These are phyloP conservation scores for Coemansia sp. DNA, from an alignment of 192 early-diverging fungal genomes.

Conservation along the genomic window DNA sequence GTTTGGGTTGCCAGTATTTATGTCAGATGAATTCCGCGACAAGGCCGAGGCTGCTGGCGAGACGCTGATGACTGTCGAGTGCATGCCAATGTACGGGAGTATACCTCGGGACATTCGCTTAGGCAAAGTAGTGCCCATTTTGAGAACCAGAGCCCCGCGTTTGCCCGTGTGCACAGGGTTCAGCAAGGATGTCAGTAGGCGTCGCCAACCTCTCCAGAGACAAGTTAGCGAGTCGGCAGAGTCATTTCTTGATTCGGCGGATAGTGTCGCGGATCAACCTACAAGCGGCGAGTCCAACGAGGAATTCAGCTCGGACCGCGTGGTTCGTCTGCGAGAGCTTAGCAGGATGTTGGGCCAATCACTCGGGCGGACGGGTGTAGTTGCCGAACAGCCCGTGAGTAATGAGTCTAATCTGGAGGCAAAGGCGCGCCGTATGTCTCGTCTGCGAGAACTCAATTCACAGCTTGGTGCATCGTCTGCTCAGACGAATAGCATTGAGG, in stretches of 20 bases:
- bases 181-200: background rate
- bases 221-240: background rate
- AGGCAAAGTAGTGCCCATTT: background rate
- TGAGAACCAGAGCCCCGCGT: background rate
- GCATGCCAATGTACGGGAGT: constrained; percentile 1
- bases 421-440: background rate
- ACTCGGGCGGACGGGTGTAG: background rate
- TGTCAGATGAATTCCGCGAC: constrained; percentile 11
- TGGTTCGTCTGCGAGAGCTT: background rate
- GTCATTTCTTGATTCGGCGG: background rate
- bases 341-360: background rate
- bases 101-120: constrained; percentile 2
- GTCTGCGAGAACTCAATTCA: background rate
- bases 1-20: constrained; percentile 17
- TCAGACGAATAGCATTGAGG: background rate
- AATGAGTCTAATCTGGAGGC: background rate
- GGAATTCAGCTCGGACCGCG: background rate
- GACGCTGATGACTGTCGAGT: background rate
- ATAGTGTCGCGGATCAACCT: background rate
- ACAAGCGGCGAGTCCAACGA: background rate
- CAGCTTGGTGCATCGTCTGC: background rate
- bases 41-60: constrained; percentile 8
- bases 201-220: background rate
- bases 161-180: background rate
- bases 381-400: background rate